Base-by-base conservation (phyloP, 257 asterid species). In the Solanum etuberosum region DNA sequence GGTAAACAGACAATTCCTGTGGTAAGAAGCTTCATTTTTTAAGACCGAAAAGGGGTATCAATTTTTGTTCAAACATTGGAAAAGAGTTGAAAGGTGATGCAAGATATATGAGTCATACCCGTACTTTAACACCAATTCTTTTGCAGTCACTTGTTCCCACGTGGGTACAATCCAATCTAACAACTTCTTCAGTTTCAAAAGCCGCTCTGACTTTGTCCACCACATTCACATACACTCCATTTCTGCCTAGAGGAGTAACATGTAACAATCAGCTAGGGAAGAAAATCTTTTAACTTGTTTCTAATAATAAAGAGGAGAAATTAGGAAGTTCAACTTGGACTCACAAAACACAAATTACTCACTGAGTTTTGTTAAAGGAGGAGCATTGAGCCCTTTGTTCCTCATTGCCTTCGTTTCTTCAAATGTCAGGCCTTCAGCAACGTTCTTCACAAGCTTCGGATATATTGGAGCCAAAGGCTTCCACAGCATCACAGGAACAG, bases 81-180 rank as follows among this genome's bases (percentile, higher is more conserved):
- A 88, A 85, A 37, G 20, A 25, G 87, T 7, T 16, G 73, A 68
- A 86, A 34, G 77, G 13, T 27, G 40, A 85, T 38, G 77, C 27
- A 83, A 25, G 54, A 67, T 29, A 37, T 70, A 29, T 72, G 65
- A 77, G 81, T 84, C 93, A 23, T 93, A 95, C 98, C 92, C 96
- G 90, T 90, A 96, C 89, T 89, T 96, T 96, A 86, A 93, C 97
- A 23, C 98, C 98, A n/a, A 95, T 96, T 87, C 90, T 95, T 91
- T 96, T 96, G 87, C 98, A 95, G 90, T 96, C 97, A n/a, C 92
- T 95, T n/a, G 93, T 88, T 88, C 98, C 98, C 89, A 90, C 96
- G 65, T 92, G 92, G 85, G 92, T 70, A 90, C 99, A 96, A 85
- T 95, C 98, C 63, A 96, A 86, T 88, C 97, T 96, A 54, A 93